Evolutionary conservation across 495 filamentous ascomycete genomes (phyloP).

Genomic region (Apodospora peruviana): DNA sequence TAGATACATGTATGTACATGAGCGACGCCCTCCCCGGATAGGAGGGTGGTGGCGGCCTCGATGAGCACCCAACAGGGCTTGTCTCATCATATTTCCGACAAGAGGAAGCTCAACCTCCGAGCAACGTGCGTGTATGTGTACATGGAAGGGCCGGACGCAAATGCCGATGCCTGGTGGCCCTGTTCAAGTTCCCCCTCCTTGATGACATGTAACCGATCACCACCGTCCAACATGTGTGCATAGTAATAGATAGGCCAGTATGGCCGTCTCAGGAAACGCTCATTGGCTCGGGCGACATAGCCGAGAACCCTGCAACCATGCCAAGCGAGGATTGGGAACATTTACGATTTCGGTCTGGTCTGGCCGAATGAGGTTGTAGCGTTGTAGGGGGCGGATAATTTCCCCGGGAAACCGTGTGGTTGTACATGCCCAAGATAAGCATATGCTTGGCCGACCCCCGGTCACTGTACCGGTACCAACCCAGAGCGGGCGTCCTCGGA

Average conservation of each 20-base stretch:
- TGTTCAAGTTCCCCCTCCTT: too few species aligned
- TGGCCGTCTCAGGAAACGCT: constrained; percentile 1
- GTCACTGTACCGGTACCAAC: constrained; percentile 2
- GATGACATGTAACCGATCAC: too few species aligned
- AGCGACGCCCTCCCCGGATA: too few species aligned
- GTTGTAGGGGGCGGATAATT: constrained; percentile 18
- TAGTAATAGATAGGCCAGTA: background rate
- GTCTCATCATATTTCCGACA: too few species aligned
- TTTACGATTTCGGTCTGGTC: background rate
- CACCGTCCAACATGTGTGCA: background rate
- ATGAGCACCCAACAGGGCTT: too few species aligned
- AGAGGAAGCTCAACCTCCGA: too few species aligned
- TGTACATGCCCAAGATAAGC: background rate
- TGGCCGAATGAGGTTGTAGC: constrained; percentile 14
- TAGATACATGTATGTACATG: too few species aligned
- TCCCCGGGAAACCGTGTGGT: constrained; percentile 13
- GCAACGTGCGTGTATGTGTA: too few species aligned
- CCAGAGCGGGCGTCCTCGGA: background rate
- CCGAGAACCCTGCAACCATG: constrained; percentile 10
- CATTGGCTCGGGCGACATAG: constrained; percentile 14
- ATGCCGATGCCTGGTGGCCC: too few species aligned
- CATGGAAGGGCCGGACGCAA: too few species aligned
- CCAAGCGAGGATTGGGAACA: constrained; percentile 4
- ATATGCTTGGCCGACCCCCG: constrained; percentile 1
- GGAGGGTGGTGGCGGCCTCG: too few species aligned